Percentiles rank a stretch among this genome's conserved stretches.
These are phyloP conservation scores for Dimargaris cristalligena DNA, from an alignment of 192 early-diverging fungal genomes.

Conservation along the genomic window DNA sequence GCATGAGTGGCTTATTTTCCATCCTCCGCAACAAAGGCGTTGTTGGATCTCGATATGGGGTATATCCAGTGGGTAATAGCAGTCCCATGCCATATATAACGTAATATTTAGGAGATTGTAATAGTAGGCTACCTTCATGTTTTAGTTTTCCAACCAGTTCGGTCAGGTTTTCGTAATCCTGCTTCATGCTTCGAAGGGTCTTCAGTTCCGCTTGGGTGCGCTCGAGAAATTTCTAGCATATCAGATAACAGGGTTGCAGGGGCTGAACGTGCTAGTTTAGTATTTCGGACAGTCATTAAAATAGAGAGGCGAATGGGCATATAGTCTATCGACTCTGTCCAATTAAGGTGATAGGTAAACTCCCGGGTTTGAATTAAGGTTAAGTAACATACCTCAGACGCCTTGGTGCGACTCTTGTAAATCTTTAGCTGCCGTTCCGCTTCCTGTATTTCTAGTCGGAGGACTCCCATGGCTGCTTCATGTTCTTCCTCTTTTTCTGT, in stretches of 20 bases:
- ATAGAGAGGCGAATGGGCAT: neutral
- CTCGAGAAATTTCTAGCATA: neutral
- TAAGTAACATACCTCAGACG: neutral
- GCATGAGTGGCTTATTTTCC: too few relatives aligned
- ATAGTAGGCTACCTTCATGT: constrained; percentile 36
- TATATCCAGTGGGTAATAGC: neutral
- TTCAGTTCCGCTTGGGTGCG: neutral
- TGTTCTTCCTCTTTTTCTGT: neutral
- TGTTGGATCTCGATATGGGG: constrained; percentile 1
- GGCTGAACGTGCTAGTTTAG: neutral
- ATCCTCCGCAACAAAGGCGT: too few relatives aligned
- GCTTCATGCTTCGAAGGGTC: constrained; percentile 12
- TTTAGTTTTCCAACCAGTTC: constrained; percentile 58
- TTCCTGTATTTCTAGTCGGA: neutral
- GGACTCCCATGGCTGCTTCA: constrained; percentile 26
- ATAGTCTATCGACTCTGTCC: neutral
- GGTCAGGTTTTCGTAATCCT: constrained; percentile 53
- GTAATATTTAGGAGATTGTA: constrained; percentile 5
- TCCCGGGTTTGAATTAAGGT: neutral
- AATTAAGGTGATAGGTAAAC: neutral
- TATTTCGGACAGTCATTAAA: neutral
- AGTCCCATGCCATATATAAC: neutral
- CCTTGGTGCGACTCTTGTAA: neutral
- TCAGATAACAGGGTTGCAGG: neutral
- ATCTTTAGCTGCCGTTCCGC: neutral